A percentile compares a stretch with the other conserved stretches of the same genome.
These are phyloP conservation scores for Sedum album DNA, from an alignment of 164 flowering plant genomes.

Conservation along the genomic window DNA sequence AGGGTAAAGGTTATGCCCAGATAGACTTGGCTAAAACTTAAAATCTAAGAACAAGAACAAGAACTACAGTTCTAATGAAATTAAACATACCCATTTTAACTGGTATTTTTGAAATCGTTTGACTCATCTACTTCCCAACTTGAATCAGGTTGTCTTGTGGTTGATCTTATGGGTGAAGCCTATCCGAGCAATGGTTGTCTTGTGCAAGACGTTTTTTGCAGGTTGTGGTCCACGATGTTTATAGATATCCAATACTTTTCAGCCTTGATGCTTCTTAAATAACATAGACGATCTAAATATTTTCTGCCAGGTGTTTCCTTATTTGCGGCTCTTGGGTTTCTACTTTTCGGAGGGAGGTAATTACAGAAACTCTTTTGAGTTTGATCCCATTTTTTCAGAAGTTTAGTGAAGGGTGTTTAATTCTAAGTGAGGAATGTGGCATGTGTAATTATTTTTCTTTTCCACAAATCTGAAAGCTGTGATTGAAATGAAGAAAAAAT, in stretches of 20 bases:
- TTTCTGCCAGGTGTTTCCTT: slow-evolving; percentile 63
- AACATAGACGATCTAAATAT: neutral
- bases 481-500: neutral
- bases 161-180: slow-evolving; percentile 86
- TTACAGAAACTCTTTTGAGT: neutral
- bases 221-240: slow-evolving; percentile 23
- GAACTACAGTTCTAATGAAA: neutral
- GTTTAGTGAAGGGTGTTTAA: neutral
- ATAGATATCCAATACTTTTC: neutral
- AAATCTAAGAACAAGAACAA: neutral
- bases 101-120: neutral
- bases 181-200: slow-evolving; percentile 30
- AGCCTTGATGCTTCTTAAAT: neutral
- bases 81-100: neutral
- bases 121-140: slow-evolving; percentile 9
- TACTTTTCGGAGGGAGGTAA: slow-evolving; percentile 96
- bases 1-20: neutral
- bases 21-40: neutral
- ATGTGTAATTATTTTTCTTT: neutral
- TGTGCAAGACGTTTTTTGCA: slow-evolving; percentile 89
- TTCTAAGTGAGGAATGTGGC: neutral
- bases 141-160: slow-evolving; percentile 76
- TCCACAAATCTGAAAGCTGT: neutral
- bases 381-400: neutral
- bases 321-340: slow-evolving; percentile 90